Percentiles rank a stretch among this genome's conserved stretches.
Evolutionary conservation across 495 filamentous ascomycete species (phyloP).

Genomic region (Xylaria cubensis): DNA sequence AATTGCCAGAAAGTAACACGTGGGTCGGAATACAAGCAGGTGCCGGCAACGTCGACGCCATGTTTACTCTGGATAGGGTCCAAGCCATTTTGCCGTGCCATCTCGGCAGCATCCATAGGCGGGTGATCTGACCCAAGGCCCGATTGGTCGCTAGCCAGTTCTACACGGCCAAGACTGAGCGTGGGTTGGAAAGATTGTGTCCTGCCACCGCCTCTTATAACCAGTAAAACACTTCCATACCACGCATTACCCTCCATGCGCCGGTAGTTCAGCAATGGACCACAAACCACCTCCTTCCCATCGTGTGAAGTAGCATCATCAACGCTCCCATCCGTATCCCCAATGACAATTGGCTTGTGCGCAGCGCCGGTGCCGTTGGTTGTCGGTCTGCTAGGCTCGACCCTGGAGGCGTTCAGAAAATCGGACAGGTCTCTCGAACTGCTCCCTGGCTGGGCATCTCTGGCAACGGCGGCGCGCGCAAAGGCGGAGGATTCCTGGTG

Average conservation of each 20-base stretch:
- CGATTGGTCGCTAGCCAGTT: slow-evolving; percentile 25
- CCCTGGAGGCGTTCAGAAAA: slow-evolving; percentile 56
- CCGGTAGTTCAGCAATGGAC: slow-evolving; percentile 84
- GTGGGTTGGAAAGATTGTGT: slow-evolving; percentile 42
- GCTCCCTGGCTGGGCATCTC: slow-evolving; percentile 47
- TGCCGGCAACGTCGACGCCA: slow-evolving; percentile 45
- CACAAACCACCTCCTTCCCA: slow-evolving; percentile 71
- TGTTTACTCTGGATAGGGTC: slow-evolving; percentile 36
- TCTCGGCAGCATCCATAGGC: slow-evolving; percentile 29
- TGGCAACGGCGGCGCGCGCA: slow-evolving; percentile 46
- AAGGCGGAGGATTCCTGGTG: slow-evolving; percentile 60
- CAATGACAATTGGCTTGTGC: slow-evolving; percentile 52
- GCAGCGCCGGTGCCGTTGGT: slow-evolving; percentile 35
- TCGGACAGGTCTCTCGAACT: slow-evolving; percentile 54
- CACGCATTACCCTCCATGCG: slow-evolving; percentile 78
- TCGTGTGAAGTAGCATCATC: slow-evolving; percentile 36
- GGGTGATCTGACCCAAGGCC: slow-evolving; percentile 27
- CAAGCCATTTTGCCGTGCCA: background rate
- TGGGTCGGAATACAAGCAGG: slow-evolving; percentile 80
- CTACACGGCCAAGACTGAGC: slow-evolving; percentile 41
- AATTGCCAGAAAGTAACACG: slow-evolving; percentile 85
- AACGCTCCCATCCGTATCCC: slow-evolving; percentile 40
- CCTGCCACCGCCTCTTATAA: slow-evolving; percentile 69
- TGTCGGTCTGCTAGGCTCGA: slow-evolving; percentile 42
- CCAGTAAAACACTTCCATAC: slow-evolving; percentile 84